A percentile compares a stretch with the other conserved stretches of the same genome.
These are phyloP conservation scores for Flaveria linearis DNA, from an alignment of 129 eudicot genomes.

Conservation along the genomic window DNA sequence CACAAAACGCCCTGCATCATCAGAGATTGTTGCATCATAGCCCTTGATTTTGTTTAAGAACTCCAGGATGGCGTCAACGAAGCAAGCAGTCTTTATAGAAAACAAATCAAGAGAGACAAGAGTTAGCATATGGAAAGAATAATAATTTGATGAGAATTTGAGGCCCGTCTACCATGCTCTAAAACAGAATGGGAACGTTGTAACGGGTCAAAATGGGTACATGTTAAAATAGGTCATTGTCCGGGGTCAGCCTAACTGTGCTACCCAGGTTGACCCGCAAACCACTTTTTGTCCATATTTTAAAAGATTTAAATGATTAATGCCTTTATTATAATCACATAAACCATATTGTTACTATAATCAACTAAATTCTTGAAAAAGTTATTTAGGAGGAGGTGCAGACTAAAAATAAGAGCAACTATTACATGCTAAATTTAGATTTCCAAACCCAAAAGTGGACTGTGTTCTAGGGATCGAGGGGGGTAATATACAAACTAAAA, in stretches of 20 bases:
- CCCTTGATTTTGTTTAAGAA: slow-evolving; percentile 46
- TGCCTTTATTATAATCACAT: background rate
- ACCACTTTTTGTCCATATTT: background rate
- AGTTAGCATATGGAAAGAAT: slow-evolving; percentile 12
- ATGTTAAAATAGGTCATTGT: background rate
- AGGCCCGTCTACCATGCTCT: background rate
- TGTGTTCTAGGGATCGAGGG: too few relatives aligned
- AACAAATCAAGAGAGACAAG: slow-evolving; percentile 12
- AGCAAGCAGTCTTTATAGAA: slow-evolving; percentile 47
- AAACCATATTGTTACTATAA: background rate
- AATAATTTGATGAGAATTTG: background rate
- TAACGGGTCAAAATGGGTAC: slow-evolving; percentile 9
- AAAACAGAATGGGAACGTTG: background rate
- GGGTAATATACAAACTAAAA: too few relatives aligned
- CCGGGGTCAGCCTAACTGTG: background rate
- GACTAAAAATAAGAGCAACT: background rate
- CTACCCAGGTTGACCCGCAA: background rate
- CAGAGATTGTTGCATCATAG: slow-evolving; percentile 46
- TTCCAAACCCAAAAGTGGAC: too few relatives aligned
- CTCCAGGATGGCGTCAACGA: slow-evolving; percentile 46
- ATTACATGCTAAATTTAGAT: too few relatives aligned
- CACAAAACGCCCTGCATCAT: slow-evolving; percentile 74
- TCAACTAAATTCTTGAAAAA: background rate
- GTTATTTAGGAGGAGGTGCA: background rate
- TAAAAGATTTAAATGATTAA: background rate